Conservation (phyloP, 2,329 filamentous ascomycete species). For the Pyrenochaeta sp. region DNA sequence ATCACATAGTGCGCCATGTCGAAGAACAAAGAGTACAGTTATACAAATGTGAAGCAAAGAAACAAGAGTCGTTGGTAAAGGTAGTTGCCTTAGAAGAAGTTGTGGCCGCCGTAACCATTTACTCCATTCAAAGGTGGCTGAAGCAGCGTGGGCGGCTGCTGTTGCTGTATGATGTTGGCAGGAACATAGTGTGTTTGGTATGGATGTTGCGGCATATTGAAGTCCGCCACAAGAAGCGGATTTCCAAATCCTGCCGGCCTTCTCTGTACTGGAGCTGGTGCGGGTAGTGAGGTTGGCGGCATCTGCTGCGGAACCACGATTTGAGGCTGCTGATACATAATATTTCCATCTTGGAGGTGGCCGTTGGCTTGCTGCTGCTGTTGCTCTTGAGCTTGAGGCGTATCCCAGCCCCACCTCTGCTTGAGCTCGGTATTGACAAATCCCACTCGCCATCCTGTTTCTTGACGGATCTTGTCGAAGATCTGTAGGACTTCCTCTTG, state of each 20-base stretch:
- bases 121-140: conserved; percentile 29
- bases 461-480: conserved; percentile 75
- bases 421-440: conserved; percentile 77
- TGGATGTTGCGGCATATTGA: conserved; percentile 78
- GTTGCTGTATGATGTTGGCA: conserved; percentile 62
- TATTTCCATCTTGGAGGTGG: conserved; percentile 22
- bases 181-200: conserved; percentile 84
- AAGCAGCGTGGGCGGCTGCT: conserved; percentile 29
- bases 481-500: conserved; percentile 84
- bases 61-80: background rate
- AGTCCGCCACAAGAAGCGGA: conserved; percentile 76
- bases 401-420: conserved; percentile 77
- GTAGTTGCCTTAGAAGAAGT: conserved; percentile 24
- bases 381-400: conserved; percentile 51
- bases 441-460: conserved; percentile 80
- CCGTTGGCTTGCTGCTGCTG: conserved; percentile 29
- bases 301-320: conserved; percentile 29
- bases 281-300: conserved; percentile 18
- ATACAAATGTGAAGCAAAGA: background rate
- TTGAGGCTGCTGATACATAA: conserved; percentile 24
- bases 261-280: conserved; percentile 29
- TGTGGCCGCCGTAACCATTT: conserved; percentile 30
- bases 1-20: too few relatives aligned
- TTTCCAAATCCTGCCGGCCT: conserved; percentile 68
- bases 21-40: background rate